Evolutionary conservation across 192 early-diverging fungal species (phyloP), one percentile per base, ranked within the genome.

Genomic region (Thoreauomyces humboldtii): DNA sequence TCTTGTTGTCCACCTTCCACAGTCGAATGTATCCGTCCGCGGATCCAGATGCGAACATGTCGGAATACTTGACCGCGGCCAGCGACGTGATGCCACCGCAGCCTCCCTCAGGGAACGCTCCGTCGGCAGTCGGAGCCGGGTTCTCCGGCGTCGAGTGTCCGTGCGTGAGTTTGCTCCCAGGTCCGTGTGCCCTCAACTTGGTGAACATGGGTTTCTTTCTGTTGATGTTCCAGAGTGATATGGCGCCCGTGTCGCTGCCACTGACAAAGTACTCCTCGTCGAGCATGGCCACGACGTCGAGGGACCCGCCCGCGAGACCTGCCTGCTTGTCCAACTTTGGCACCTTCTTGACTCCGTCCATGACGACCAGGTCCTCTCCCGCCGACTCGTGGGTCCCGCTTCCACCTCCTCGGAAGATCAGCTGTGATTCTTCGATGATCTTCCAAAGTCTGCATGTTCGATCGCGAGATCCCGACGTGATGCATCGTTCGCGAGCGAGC

Each of bases 141-240:
- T 50, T 24, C n/a, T n/a, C n/a, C n/a, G 47, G 47, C 47, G 22
- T 50, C 47, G 22, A 7, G 9, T 9, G 9, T 7, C 22, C 12
- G 7, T 27, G 50, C 25, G 21, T 22, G 25, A 15, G 50, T 28
- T 27, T 28, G 50, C 33, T 50, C n/a, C 46, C 55, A 4, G 36
- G 21, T 7, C 94, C 94, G 65, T 99, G 97, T 17, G 89, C 82
- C 2, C 81, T 46, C 37, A 85, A 70, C 44, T 86, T 77, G 6
- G 91, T 87, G 61, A 88, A 95, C 5, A 92, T 69, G 14, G 97
- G 93, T 67, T 98, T 98, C 79, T 99, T 99, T 64, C 87, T 88
- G 62, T 85, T 84, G 27, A 88, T 66, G 71, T 88, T 91, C 97
- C 97, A 99, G 63, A 99, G 77, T 28, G 91, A 97, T 43, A 99